These are phyloP conservation scores for Wallemia mellicola DNA, from an alignment of 1,284 basidiomycete genomes.

Conservation along the genomic window DNA sequence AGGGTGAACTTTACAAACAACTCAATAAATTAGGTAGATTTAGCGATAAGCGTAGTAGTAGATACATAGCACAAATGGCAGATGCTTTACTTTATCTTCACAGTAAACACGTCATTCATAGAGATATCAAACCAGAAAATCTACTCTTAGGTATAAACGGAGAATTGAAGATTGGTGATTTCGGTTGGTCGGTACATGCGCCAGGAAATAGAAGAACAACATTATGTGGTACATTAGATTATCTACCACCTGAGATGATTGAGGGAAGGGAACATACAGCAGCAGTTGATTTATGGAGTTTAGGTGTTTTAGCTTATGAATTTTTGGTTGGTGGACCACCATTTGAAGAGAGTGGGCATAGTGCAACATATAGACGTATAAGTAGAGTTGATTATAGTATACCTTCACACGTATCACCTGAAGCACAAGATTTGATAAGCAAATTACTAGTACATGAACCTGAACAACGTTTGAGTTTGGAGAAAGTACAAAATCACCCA, in stretches of 20 bases:
- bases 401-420: slow-evolving; percentile 29
- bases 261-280: slow-evolving; percentile 61
- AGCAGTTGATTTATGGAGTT: slow-evolving; percentile 83
- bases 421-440: slow-evolving; percentile 34
- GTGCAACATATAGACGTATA: slow-evolving; percentile 63
- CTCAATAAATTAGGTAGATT: slow-evolving; percentile 58
- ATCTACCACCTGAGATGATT: slow-evolving; percentile 96
- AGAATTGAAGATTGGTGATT: slow-evolving; percentile 93
- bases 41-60: slow-evolving; percentile 51
- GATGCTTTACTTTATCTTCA: slow-evolving; percentile 84
- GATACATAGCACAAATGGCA: slow-evolving; percentile 95
- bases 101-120: slow-evolving; percentile 85
- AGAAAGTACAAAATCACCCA: slow-evolving; percentile 55
- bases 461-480: slow-evolving; percentile 44
- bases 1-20: slow-evolving; percentile 88
- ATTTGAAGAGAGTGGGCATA: slow-evolving; percentile 60
- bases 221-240: slow-evolving; percentile 83
- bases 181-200: slow-evolving; percentile 97
- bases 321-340: slow-evolving; percentile 76
- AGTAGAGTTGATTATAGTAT: slow-evolving; percentile 52
- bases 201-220: slow-evolving; percentile 60
- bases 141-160: slow-evolving; percentile 78
- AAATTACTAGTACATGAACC: slow-evolving; percentile 65
- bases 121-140: slow-evolving; percentile 98
- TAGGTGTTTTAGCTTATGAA: slow-evolving; percentile 86